Conservation (phyloP, 805 yeast species). For the Wickerhamomyces silvicola region DNA sequence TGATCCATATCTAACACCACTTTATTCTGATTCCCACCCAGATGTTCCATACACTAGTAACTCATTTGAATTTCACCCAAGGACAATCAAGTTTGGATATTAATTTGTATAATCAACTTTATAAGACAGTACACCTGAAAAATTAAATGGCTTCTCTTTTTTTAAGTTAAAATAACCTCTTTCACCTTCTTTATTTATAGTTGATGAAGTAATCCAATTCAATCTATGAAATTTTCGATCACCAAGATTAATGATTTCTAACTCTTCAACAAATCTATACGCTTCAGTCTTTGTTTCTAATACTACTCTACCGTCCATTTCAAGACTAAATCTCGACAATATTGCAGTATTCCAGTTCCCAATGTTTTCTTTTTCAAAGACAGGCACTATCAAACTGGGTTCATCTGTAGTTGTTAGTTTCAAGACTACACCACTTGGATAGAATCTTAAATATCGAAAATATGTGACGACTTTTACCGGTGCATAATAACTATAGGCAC, state of each 20-base stretch:
- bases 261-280: slow-evolving; percentile 57
- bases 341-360: slow-evolving; percentile 26
- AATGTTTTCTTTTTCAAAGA: slow-evolving; percentile 31
- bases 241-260: slow-evolving; percentile 55
- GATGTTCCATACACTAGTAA: too few relatives aligned
- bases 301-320: slow-evolving; percentile 53
- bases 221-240: slow-evolving; percentile 61
- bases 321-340: slow-evolving; percentile 31
- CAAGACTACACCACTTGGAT: slow-evolving; percentile 68
- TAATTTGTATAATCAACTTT: slow-evolving; percentile 4
- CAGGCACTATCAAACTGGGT: slow-evolving; percentile 62
- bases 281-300: slow-evolving; percentile 53
- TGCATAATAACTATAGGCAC: slow-evolving; percentile 54
- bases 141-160: slow-evolving; percentile 76
- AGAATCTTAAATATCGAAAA: slow-evolving; percentile 79
- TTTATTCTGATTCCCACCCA: too few relatives aligned
- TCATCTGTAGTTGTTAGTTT: slow-evolving; percentile 66
- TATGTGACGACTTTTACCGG: slow-evolving; percentile 85
- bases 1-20: too few relatives aligned
- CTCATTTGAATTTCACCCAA: too few relatives aligned
- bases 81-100: background rate
- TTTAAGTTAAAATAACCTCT: slow-evolving; percentile 49
- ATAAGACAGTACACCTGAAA: slow-evolving; percentile 51
- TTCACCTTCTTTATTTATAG: slow-evolving; percentile 49
- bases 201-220: slow-evolving; percentile 63